A percentile compares a stretch with the other conserved stretches of the same genome.
Conservation (phyloP, 495 filamentous ascomycete genomes). For the Hyaloscypha variabilis region DNA sequence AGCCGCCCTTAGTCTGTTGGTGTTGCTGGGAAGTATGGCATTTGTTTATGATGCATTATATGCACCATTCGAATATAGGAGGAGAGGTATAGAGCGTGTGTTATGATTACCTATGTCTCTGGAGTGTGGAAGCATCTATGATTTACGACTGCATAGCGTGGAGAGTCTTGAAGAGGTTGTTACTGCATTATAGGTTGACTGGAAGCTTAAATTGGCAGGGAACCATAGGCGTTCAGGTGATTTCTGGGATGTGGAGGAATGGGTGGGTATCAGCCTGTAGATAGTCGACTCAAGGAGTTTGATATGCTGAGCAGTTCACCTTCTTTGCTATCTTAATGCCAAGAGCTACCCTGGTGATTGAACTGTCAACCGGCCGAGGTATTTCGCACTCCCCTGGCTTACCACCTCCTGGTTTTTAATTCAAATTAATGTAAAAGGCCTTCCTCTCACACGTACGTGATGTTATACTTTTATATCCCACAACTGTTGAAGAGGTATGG, state of each 20-base stretch:
- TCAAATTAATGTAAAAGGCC: no score
- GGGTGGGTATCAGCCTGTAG: background rate
- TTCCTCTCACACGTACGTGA: no score
- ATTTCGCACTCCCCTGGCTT: no score
- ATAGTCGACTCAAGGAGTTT: background rate
- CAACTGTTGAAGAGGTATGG: no score
- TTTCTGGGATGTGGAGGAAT: background rate
- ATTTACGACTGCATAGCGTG: background rate
- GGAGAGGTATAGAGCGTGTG: background rate
- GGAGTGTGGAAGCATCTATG: background rate
- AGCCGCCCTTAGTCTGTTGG: conserved; percentile 25
- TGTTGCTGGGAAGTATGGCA: background rate
- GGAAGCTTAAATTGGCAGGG: background rate
- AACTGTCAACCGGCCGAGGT: no score
- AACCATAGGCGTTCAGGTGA: background rate
- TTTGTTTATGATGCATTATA: background rate
- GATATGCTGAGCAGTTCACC: background rate
- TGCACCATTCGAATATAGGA: background rate
- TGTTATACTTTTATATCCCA: no score
- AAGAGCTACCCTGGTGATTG: background rate
- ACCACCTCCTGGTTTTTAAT: no score
- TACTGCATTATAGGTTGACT: no score
- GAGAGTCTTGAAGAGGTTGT: background rate
- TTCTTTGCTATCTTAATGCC: background rate
- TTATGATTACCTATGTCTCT: background rate